Evolutionary conservation across 495 filamentous ascomycete species (phyloP).

Genomic region (Bathelium albidoporum): DNA sequence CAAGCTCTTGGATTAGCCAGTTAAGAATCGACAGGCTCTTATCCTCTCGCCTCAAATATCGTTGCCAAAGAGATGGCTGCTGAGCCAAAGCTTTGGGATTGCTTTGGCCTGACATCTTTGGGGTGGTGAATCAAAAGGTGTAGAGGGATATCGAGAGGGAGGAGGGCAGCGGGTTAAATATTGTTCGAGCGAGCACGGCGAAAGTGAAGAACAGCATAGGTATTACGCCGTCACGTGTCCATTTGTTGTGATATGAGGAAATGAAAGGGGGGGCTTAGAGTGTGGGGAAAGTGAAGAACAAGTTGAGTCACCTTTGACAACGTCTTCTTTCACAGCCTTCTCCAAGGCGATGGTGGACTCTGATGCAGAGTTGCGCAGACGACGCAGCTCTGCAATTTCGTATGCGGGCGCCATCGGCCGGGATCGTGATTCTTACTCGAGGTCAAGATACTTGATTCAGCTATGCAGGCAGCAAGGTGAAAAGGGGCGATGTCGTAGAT

Average conservation of each 20-base stretch:
- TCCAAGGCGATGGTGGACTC: constrained; percentile 34
- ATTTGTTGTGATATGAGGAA: not conserved
- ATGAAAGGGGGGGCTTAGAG: not conserved
- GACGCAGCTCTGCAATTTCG: constrained; percentile 26
- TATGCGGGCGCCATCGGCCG: constrained; percentile 16
- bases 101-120: not conserved
- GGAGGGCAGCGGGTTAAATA: too few species aligned
- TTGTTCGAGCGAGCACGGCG: too few species aligned
- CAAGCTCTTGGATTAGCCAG: constrained; percentile 6
- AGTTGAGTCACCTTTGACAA: constrained; percentile 41
- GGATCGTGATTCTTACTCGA: not conserved
- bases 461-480: not conserved
- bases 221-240: too few species aligned
- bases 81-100: not conserved
- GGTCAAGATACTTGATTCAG: not conserved
- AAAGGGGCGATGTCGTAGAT: not conserved
- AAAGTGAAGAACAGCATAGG: too few species aligned
- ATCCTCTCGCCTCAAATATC: not conserved
- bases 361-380: constrained; percentile 25
- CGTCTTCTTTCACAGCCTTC: constrained; percentile 65
- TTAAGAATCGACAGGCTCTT: not conserved
- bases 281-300: not conserved
- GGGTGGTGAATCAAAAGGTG: not conserved
- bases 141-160: not conserved
- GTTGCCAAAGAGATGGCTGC: not conserved